Percentiles rank a stretch among this genome's conserved stretches.
phyloP scores from a whole-genome alignment of 805 yeast species.

The Candida palmyrensis region DNA sequence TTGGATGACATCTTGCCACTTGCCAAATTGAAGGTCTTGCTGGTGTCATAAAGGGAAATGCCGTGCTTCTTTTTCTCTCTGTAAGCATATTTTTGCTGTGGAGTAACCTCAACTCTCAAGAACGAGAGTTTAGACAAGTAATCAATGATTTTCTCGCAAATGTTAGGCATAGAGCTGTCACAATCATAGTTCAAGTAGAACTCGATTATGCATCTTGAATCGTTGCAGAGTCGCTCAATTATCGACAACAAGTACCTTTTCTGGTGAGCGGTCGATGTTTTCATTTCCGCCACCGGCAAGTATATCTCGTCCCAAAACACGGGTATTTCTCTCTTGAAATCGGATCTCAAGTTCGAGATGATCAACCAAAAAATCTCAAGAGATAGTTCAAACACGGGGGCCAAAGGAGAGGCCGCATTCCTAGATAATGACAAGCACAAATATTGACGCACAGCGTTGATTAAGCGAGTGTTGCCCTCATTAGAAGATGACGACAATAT shows the following conservation, averaged over 20 bases:
- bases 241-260: slow-evolving; percentile 79
- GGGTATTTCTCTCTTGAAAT: slow-evolving; percentile 89
- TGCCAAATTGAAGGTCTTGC: slow-evolving; percentile 71
- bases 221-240: slow-evolving; percentile 77
- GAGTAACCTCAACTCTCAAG: slow-evolving; percentile 65
- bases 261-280: slow-evolving; percentile 88
- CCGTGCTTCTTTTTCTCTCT: slow-evolving; percentile 42
- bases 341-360: slow-evolving; percentile 74
- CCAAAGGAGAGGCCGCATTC: slow-evolving; percentile 87
- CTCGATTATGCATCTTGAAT: slow-evolving; percentile 88
- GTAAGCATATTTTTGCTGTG: slow-evolving; percentile 53
- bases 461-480: slow-evolving; percentile 55
- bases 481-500: slow-evolving; percentile 45
- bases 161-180: slow-evolving; percentile 72
- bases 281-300: slow-evolving; percentile 90
- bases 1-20: slow-evolving; percentile 56
- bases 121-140: slow-evolving; percentile 69
- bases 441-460: slow-evolving; percentile 80
- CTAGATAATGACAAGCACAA: slow-evolving; percentile 77
- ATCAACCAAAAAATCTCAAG: slow-evolving; percentile 92
- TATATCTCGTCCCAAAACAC: slow-evolving; percentile 90
- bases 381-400: slow-evolving; percentile 88
- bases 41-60: slow-evolving; percentile 67
- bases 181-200: slow-evolving; percentile 94
- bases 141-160: slow-evolving; percentile 79